Evolutionary conservation across 345 rosid species (phyloP), one percentile per base, ranked within the genome.

Genomic region (Rhodamnia argentea): DNA sequence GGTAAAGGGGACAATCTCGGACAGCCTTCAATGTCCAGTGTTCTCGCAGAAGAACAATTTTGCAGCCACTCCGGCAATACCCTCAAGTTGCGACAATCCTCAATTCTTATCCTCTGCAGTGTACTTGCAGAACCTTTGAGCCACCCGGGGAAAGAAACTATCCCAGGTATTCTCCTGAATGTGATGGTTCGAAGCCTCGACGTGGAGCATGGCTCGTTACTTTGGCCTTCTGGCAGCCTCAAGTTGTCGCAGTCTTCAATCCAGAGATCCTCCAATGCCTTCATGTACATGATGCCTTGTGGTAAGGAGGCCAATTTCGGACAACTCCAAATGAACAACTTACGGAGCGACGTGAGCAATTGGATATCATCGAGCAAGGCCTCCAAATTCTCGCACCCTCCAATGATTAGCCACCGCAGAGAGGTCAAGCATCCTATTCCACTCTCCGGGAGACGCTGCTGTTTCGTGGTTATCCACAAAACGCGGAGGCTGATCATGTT

Each of bases 131-230:
- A 87, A 9, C 54, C 82, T 54, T 52, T 44, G 27, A 90, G 76
- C 92, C 92, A 88, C 26, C 37, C 27, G 7, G 87, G 91, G 15
- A 88, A 20, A 0, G 29, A 22, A 11, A 15, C 86, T 40, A 90
- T 11, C 18, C 53, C 52, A 1, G 86, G 87, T 37, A 89, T 7
- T 3, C 2, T 16, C 1, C 0, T 2, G 16, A 88, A 16, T 11
- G 0, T 0, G 18, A 91, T 13, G 22, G 44, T 23, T 13, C 27
- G 62, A 14, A 89, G 89, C 54, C 60, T 85, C 62, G 37, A 64
- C 57, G 20, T 12, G 60, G n/a, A 9, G 83, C 22, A 3, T 5
- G 22, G 62, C 5, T 82, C 76, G 59, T 83, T 51, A 20, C 44
- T 13, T 16, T 70, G 87, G 13, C 27, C 58, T 44, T 85, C 60